phyloP scores from a whole-genome alignment of 176 grass and related monocot species.

The Triticum timopheevii region DNA sequence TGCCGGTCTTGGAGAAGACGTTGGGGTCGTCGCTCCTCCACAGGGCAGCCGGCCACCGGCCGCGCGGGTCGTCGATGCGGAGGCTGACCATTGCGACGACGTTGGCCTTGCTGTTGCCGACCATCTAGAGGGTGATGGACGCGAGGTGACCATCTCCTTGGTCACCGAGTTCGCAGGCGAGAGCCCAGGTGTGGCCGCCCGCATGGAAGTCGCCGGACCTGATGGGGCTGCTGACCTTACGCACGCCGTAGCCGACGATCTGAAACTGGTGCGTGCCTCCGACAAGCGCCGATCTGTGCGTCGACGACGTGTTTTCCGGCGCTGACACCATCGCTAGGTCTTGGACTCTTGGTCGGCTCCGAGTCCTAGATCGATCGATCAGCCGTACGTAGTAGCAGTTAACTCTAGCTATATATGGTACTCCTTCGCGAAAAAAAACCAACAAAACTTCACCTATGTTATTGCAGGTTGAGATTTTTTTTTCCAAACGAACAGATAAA shows the following conservation, averaged over 20 bases:
- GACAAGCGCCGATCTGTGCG: not conserved
- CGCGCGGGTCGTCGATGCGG: not conserved
- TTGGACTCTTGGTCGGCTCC: no score
- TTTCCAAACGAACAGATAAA: no score
- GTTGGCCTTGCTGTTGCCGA: not conserved
- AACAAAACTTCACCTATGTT: no score
- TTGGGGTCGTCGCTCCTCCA: not conserved
- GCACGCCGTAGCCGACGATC: not conserved
- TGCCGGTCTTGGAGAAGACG: not conserved
- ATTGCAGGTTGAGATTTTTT: no score
- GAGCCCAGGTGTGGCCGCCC: not conserved
- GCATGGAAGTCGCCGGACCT: not conserved
- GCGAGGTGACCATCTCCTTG: not conserved
- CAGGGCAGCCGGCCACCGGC: not conserved
- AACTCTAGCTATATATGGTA: no score
- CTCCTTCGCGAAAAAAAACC: no score
- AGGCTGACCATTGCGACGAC: not conserved
- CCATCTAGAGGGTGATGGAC: not conserved
- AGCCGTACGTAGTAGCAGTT: no score
- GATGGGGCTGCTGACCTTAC: not conserved
- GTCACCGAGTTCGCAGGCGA: not conserved
- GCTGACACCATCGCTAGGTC: no score
- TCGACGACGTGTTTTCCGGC: not conserved
- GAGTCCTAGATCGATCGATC: no score
- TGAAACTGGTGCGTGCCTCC: not conserved